phyloP scores from a whole-genome alignment of 345 rosid genomes.

The Chamaenerion angustifolium region DNA sequence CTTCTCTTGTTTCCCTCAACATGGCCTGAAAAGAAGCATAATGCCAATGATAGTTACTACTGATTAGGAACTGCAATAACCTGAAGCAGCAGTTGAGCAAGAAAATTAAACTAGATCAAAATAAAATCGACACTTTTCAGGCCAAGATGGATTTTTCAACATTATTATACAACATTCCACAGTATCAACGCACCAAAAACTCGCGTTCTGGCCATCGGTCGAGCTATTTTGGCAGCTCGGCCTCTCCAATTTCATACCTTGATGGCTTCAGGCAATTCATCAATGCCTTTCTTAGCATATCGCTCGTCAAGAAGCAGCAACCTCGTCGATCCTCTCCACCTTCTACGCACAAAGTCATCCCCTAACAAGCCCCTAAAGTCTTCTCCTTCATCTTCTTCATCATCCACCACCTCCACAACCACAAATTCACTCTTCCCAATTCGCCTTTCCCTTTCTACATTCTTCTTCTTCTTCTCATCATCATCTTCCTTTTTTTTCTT shows the following conservation, averaged over 20 bases:
- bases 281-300: slow-evolving; percentile 29
- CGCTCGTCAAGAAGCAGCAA: slow-evolving; percentile 80
- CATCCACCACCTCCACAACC: slow-evolving; percentile 51
- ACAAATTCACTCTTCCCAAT: slow-evolving; percentile 28
- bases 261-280: slow-evolving; percentile 73
- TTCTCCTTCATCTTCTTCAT: slow-evolving; percentile 19
- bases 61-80: neutral
- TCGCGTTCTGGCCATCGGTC: too few relatives aligned
- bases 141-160: too few relatives aligned
- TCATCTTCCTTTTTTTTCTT: slow-evolving; percentile 22
- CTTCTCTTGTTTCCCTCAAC: slow-evolving; percentile 26
- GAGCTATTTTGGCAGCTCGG: neutral
- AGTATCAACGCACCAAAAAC: too few relatives aligned
- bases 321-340: slow-evolving; percentile 80
- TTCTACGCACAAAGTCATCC: slow-evolving; percentile 43
- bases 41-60: neutral
- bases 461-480: slow-evolving; percentile 10
- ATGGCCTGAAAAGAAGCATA: slow-evolving; percentile 27
- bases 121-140: too few relatives aligned
- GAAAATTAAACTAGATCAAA: too few relatives aligned
- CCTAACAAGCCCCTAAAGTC: slow-evolving; percentile 62
- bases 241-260: slow-evolving; percentile 35
- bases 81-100: too few relatives aligned
- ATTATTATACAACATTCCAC: too few relatives aligned
- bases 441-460: slow-evolving; percentile 10